phyloP scores from a whole-genome alignment of 2,329 filamentous ascomycete species.

The Fusarium hostae region DNA sequence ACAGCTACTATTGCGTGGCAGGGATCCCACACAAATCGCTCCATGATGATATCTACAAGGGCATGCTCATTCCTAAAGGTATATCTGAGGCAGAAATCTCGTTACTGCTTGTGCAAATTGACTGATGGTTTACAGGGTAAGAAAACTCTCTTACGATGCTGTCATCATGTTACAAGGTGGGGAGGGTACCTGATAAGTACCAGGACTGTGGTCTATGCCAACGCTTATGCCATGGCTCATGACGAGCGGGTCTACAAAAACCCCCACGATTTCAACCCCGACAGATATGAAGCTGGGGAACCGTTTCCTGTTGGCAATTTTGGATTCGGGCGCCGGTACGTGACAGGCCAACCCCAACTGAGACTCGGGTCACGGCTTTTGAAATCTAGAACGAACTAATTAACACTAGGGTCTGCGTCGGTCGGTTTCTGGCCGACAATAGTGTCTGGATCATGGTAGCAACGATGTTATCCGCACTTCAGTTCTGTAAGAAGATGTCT shows the following conservation, averaged over 20 bases:
- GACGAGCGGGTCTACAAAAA: constrained; percentile 54
- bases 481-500: constrained; percentile 43
- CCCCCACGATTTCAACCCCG: constrained; percentile 59
- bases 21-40: constrained; percentile 65
- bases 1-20: constrained; percentile 25
- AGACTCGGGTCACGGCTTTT: background rate
- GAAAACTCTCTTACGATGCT: background rate
- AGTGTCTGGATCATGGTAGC: constrained; percentile 52
- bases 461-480: constrained; percentile 48
- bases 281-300: constrained; percentile 58
- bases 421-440: constrained; percentile 49
- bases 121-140: constrained; percentile 36
- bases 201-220: constrained; percentile 55
- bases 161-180: constrained; percentile 8
- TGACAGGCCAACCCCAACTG: background rate
- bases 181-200: constrained; percentile 28
- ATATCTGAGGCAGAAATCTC: background rate
- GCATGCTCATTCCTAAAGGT: constrained; percentile 67
- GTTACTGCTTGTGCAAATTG: background rate
- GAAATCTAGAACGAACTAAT: background rate
- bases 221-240: constrained; percentile 56
- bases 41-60: constrained; percentile 66
- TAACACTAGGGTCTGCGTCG: constrained; percentile 45
- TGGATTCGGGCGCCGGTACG: constrained; percentile 49
- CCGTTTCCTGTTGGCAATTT: constrained; percentile 54